phyloP scores from a whole-genome alignment of 2,329 filamentous ascomycete genomes.

The Xylaria arbuscula region DNA sequence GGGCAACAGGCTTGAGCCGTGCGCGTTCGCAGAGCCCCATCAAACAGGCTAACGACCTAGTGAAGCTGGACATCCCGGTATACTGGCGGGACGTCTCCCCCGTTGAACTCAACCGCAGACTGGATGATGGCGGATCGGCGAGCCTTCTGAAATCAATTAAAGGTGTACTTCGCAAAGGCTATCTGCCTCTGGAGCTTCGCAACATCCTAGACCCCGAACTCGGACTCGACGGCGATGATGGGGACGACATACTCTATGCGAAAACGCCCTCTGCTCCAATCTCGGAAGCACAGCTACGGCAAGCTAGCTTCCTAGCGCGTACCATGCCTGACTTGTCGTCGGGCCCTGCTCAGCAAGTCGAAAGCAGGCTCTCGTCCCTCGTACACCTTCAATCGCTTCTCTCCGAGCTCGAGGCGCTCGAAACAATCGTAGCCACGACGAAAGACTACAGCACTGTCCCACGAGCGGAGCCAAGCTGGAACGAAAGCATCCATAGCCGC shows the following conservation, averaged over 20 bases:
- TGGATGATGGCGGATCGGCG: background rate
- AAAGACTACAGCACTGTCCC: background rate
- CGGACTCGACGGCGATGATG: background rate
- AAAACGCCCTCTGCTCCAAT: background rate
- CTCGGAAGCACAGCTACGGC: background rate
- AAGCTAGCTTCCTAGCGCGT: no score
- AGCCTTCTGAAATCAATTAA: background rate
- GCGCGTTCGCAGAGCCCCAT: constrained; percentile 14
- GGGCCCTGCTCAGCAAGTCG: background rate
- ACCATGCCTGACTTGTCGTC: no score
- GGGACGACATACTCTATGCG: background rate
- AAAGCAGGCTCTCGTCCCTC: background rate
- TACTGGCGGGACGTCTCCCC: background rate
- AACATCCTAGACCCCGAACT: constrained; percentile 8
- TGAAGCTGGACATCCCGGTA: constrained; percentile 7
- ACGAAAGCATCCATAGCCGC: background rate
- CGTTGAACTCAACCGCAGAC: background rate
- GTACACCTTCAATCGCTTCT: background rate
- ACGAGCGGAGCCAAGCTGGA: background rate
- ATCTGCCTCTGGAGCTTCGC: constrained; percentile 11
- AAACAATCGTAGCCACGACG: background rate
- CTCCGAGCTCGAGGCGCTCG: background rate
- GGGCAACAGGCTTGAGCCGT: no score
- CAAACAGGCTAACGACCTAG: constrained; percentile 11
- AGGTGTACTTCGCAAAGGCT: background rate